These are phyloP conservation scores for Fusarium hostae DNA, from an alignment of 2,329 filamentous ascomycete species.

Conservation along the genomic window DNA sequence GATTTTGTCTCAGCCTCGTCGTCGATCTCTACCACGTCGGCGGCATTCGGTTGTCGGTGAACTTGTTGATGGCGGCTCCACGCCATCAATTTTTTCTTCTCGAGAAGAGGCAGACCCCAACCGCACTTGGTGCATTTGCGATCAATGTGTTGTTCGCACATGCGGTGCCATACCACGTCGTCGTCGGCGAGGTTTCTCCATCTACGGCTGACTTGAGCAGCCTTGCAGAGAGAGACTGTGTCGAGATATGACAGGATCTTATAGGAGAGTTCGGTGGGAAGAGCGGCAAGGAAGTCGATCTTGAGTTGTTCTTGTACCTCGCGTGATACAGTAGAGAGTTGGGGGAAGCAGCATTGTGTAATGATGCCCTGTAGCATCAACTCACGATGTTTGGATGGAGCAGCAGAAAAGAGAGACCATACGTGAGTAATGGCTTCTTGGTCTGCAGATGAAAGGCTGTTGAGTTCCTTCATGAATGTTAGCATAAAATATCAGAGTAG, in stretches of 20 bases:
- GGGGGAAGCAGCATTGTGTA: slow-evolving; percentile 96
- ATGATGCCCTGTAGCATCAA: slow-evolving; percentile 97
- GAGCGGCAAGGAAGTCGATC: slow-evolving; percentile 92
- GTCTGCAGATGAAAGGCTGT: slow-evolving; percentile 82
- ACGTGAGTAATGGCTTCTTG: slow-evolving; percentile 97
- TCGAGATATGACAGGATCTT: slow-evolving; percentile 94
- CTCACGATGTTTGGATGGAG: slow-evolving; percentile 91
- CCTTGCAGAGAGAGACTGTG: slow-evolving; percentile 93
- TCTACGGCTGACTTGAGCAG: slow-evolving; percentile 88
- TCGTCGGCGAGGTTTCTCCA: slow-evolving; percentile 95
- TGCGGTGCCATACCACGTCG: slow-evolving; percentile 95
- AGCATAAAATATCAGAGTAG: background rate
- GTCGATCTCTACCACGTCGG: slow-evolving; percentile 42
- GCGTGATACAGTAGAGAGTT: slow-evolving; percentile 90
- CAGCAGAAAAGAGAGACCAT: slow-evolving; percentile 97
- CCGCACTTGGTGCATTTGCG: slow-evolving; percentile 94
- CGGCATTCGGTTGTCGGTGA: slow-evolving; percentile 49
- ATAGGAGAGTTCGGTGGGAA: slow-evolving; percentile 90
- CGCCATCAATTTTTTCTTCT: slow-evolving; percentile 86
- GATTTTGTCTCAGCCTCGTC: slow-evolving; percentile 33
- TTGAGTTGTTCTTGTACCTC: slow-evolving; percentile 94
- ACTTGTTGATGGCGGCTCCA: slow-evolving; percentile 87
- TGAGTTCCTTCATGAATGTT: slow-evolving; percentile 71
- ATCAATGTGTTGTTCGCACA: slow-evolving; percentile 98
- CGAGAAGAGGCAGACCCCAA: slow-evolving; percentile 90